Evolutionary conservation across 2,329 filamentous ascomycete genomes (phyloP).

Genomic region (Pestalotiopsis sp.): DNA sequence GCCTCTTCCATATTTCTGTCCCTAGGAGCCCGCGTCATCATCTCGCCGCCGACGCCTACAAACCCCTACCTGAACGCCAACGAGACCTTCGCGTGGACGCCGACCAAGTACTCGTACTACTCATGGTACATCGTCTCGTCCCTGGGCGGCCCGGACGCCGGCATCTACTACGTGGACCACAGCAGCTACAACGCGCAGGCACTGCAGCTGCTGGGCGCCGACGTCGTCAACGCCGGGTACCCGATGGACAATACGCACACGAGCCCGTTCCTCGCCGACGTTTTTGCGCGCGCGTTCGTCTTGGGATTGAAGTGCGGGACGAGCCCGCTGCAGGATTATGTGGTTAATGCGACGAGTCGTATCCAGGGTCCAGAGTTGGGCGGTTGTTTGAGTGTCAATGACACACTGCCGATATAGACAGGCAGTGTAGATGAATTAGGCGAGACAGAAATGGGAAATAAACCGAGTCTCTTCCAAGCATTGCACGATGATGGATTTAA

Average conservation of each 20-base stretch:
- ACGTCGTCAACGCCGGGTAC: conserved; percentile 12
- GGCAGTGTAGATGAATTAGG: neutral
- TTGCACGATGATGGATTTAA: neutral
- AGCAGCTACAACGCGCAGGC: conserved; percentile 16
- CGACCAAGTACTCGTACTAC: conserved; percentile 16
- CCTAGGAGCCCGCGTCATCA: conserved; percentile 15
- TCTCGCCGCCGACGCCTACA: conserved; percentile 15
- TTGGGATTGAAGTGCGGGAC: conserved; percentile 18
- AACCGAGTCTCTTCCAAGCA: neutral
- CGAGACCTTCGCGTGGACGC: conserved; percentile 11
- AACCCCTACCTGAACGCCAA: conserved; percentile 12
- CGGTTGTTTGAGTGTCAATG: conserved; percentile 13
- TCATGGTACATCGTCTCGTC: conserved; percentile 14
- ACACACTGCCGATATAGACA: conserved; percentile 14
- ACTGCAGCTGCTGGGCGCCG: conserved; percentile 11
- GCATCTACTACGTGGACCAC: conserved; percentile 17
- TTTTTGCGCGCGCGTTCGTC: conserved; percentile 15
- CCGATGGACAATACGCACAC: conserved; percentile 19
- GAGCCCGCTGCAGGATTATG: conserved; percentile 13
- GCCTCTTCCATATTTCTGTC: conserved; percentile 16
- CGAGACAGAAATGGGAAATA: neutral
- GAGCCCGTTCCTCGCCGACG: conserved; percentile 16
- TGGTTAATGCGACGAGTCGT: conserved; percentile 16
- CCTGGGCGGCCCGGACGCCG: conserved; percentile 13
- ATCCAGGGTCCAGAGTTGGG: conserved; percentile 13